Evolutionary conservation across 768 basidiomycete genomes (phyloP).

Genomic region (Lactarius hengduanensis): DNA sequence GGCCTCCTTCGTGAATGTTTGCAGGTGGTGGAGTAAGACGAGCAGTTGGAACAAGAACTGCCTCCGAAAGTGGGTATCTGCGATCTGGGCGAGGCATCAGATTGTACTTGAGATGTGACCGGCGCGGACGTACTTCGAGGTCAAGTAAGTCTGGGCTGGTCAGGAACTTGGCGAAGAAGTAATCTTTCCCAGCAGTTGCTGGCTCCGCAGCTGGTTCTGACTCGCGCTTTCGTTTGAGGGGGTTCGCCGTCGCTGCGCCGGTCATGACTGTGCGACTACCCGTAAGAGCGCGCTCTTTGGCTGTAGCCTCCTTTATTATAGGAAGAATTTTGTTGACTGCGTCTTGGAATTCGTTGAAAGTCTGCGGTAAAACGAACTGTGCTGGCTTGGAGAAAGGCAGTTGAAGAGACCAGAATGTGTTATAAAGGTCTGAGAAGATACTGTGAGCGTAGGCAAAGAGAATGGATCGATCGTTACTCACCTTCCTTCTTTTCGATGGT

Average conservation of each 20-base stretch:
- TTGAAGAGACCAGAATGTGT: slow-evolving; percentile 89
- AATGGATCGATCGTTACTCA: slow-evolving; percentile 29
- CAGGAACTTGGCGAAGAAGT: slow-evolving; percentile 93
- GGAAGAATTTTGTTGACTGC: slow-evolving; percentile 72
- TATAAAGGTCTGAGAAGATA: slow-evolving; percentile 63
- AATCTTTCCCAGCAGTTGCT: slow-evolving; percentile 54
- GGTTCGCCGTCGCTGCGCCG: slow-evolving; percentile 37
- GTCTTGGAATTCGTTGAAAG: slow-evolving; percentile 65
- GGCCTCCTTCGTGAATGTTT: slow-evolving; percentile 66
- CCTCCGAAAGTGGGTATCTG: slow-evolving; percentile 89
- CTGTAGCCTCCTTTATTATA: slow-evolving; percentile 81
- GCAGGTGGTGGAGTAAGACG: slow-evolving; percentile 72
- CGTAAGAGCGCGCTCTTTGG: slow-evolving; percentile 86
- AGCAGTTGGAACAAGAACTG: slow-evolving; percentile 87
- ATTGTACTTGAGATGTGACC: background rate
- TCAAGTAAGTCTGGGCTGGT: slow-evolving; percentile 85
- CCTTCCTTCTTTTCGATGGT: slow-evolving; percentile 64
- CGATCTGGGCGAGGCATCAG: slow-evolving; percentile 51
- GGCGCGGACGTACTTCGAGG: slow-evolving; percentile 61
- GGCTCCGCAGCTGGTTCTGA: slow-evolving; percentile 48
- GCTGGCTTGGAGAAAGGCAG: slow-evolving; percentile 80
- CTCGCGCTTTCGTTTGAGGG: slow-evolving; percentile 68
- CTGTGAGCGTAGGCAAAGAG: slow-evolving; percentile 2
- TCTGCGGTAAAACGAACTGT: slow-evolving; percentile 54
- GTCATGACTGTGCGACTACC: slow-evolving; percentile 52